A percentile compares a stretch with the other conserved stretches of the same genome.
phyloP scores from a whole-genome alignment of 805 yeast species.

The Metschnikowia similis region DNA sequence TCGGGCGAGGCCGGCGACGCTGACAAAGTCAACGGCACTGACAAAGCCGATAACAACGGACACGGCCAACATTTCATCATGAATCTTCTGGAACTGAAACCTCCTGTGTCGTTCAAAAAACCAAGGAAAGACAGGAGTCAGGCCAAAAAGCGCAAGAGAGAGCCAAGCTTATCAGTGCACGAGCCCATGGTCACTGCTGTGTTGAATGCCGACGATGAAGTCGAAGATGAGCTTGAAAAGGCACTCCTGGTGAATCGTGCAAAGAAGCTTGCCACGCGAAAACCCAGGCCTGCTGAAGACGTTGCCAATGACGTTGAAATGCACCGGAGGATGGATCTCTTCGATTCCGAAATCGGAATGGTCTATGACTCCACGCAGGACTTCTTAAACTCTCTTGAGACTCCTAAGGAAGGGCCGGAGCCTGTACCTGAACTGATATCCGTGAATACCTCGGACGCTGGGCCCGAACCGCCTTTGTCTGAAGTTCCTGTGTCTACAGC shows the following conservation, averaged over 20 bases:
- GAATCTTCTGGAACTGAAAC: not conserved
- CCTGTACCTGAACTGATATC: too few relatives aligned
- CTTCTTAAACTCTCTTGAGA: constrained; percentile 25
- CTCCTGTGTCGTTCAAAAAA: constrained; percentile 26
- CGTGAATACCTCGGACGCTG: too few relatives aligned
- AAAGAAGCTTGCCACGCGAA: constrained; percentile 27
- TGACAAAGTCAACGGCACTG: too few relatives aligned
- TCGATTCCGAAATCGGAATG: constrained; percentile 14
- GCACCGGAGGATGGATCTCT: constrained; percentile 16
- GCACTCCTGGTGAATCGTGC: constrained; percentile 26
- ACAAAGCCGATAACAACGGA: too few relatives aligned
- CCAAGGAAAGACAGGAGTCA: constrained; percentile 11
- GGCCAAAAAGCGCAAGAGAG: constrained; percentile 11
- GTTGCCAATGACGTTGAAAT: constrained; percentile 36
- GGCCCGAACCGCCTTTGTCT: too few relatives aligned
- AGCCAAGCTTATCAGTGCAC: constrained; percentile 25
- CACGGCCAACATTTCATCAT: not conserved
- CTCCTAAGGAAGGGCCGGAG: not conserved
- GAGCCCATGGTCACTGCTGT: constrained; percentile 21
- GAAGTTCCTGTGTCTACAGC: too few relatives aligned
- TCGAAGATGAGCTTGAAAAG: constrained; percentile 31
- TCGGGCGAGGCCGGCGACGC: not conserved
- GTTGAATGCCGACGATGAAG: constrained; percentile 20
- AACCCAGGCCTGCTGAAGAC: constrained; percentile 26
- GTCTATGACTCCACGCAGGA: constrained; percentile 39